Percentiles rank a stretch among this genome's conserved stretches.
phyloP scores from a whole-genome alignment of 495 filamentous ascomycete genomes.

The Penicillium roqueforti region DNA sequence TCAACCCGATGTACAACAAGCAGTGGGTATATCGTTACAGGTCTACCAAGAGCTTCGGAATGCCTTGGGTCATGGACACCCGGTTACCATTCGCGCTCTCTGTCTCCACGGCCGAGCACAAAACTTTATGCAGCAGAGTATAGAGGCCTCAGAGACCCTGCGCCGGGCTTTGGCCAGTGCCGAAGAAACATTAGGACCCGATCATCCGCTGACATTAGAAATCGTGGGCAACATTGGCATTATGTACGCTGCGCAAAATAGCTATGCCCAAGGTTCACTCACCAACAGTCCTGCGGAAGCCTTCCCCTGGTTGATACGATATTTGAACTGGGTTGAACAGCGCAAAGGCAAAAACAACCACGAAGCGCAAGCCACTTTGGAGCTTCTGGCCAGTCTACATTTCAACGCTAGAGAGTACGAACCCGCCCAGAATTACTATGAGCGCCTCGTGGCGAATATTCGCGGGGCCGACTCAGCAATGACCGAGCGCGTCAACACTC shows the following conservation, averaged over 20 bases:
- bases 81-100: conserved; percentile 28
- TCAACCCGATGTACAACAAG: conserved; percentile 16
- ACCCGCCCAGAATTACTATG: conserved; percentile 30
- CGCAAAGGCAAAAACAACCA: conserved; percentile 22
- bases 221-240: conserved; percentile 32
- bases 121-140: conserved; percentile 17
- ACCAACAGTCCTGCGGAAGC: conserved; percentile 19
- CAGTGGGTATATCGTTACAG: conserved; percentile 11
- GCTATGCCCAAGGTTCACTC: neutral
- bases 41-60: conserved; percentile 23
- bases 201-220: conserved; percentile 28
- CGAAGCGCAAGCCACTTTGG: conserved; percentile 24
- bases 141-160: conserved; percentile 30
- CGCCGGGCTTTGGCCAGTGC: conserved; percentile 33
- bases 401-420: conserved; percentile 23
- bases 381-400: conserved; percentile 29
- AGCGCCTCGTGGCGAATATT: conserved; percentile 20
- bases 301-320: conserved; percentile 31
- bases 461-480: conserved; percentile 7
- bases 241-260: conserved; percentile 29
- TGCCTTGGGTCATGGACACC: conserved; percentile 23
- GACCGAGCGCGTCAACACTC: conserved; percentile 15
- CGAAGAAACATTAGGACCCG: conserved; percentile 30
- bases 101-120: conserved; percentile 24
- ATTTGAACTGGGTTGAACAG: conserved; percentile 29